Percentiles rank a stretch among this genome's conserved stretches.
These are phyloP conservation scores for Trichocladium antarcticum DNA, from an alignment of 495 filamentous ascomycete species.

Conservation along the genomic window DNA sequence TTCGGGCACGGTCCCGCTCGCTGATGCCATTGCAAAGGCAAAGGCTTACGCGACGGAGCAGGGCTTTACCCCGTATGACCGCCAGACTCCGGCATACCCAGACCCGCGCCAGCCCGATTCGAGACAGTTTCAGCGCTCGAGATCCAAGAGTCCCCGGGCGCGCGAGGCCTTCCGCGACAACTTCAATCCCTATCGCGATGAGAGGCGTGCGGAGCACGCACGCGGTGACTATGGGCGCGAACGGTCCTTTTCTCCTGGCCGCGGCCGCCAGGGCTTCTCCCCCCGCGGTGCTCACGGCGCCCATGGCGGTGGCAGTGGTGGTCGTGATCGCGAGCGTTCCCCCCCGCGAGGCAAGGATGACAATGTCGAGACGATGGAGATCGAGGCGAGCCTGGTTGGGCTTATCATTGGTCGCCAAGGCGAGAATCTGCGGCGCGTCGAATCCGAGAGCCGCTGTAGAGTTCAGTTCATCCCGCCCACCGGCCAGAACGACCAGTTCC, in stretches of 20 bases:
- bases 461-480: constrained; percentile 74
- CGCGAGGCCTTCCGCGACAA: constrained; percentile 58
- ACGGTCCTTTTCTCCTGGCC: constrained; percentile 50
- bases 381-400: constrained; percentile 68
- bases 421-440: constrained; percentile 69
- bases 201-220: constrained; percentile 45
- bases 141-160: constrained; percentile 54
- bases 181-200: constrained; percentile 64
- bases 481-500: constrained; percentile 51
- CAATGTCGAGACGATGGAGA: constrained; percentile 58
- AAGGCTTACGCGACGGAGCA: constrained; percentile 61
- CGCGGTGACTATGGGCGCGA: constrained; percentile 45
- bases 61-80: constrained; percentile 47
- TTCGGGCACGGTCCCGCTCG: constrained; percentile 60
- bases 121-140: constrained; percentile 48
- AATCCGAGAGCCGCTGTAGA: constrained; percentile 59
- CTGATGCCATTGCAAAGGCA: constrained; percentile 63
- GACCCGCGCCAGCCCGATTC: constrained; percentile 32
- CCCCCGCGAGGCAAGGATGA: constrained; percentile 46
- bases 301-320: constrained; percentile 12
- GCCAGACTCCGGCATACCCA: constrained; percentile 30
- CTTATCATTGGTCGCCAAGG: constrained; percentile 76
- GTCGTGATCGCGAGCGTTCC: constrained; percentile 44
- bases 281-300: constrained; percentile 27
- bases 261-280: constrained; percentile 41